Evolutionary conservation across 257 asterid genomes (phyloP).

Genomic region (Lycium ferocissimum): DNA sequence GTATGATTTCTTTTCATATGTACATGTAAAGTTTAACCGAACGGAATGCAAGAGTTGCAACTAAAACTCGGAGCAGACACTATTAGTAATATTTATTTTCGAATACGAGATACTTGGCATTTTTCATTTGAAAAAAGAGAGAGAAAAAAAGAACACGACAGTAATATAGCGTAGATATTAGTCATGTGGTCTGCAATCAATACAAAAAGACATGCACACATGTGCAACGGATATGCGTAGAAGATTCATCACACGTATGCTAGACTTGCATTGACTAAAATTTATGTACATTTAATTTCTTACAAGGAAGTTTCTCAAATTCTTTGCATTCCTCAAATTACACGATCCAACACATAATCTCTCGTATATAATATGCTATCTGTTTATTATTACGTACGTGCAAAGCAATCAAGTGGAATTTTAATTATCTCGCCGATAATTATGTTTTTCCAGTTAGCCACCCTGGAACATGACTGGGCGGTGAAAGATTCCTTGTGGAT

Average conservation of each 20-base stretch:
- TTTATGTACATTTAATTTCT: neutral
- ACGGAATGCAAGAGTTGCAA: too few species aligned
- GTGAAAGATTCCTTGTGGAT: neutral
- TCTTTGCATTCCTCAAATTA: neutral
- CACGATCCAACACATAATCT: neutral
- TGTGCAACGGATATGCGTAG: neutral
- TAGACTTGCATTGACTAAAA: constrained; percentile 11
- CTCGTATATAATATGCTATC: neutral
- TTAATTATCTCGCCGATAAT: neutral
- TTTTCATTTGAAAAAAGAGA: too few species aligned
- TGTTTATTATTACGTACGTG: neutral
- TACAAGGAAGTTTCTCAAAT: constrained; percentile 8
- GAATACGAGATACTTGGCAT: too few species aligned
- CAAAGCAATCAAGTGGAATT: neutral
- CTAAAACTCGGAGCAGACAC: too few species aligned
- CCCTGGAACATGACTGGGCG: neutral
- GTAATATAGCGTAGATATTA: neutral
- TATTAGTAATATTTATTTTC: too few species aligned
- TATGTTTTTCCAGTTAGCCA: neutral
- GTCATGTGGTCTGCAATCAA: constrained; percentile 1
- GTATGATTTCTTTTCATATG: too few species aligned
- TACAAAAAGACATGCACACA: neutral
- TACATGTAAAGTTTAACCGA: too few species aligned
- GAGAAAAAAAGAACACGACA: neutral
- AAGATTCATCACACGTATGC: constrained; percentile 13